Evolutionary conservation across 345 rosid genomes (phyloP).

Genomic region (Hirschfeldia incana): DNA sequence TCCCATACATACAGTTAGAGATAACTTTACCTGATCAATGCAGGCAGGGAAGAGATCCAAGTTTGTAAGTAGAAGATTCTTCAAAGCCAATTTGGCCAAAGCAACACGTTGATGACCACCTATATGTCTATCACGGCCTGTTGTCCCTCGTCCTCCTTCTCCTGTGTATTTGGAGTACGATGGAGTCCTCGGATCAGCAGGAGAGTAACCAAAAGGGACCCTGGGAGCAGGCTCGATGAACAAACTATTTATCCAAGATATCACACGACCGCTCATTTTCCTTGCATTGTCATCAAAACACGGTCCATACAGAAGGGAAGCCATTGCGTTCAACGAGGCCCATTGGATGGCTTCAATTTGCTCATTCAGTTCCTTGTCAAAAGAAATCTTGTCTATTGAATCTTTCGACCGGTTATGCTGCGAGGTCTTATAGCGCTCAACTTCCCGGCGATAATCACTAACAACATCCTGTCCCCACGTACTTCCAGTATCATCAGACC

Average conservation of each 20-base stretch:
- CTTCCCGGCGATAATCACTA: conserved; percentile 94
- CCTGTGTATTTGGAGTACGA: conserved; percentile 83
- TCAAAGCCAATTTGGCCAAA: conserved; percentile 91
- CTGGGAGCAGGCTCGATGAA: conserved; percentile 96
- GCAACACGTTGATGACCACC: conserved; percentile 89
- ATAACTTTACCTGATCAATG: conserved; percentile 83
- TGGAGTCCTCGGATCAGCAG: conserved; percentile 91
- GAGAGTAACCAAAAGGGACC: conserved; percentile 96
- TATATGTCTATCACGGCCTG: conserved; percentile 84
- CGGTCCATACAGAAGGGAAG: conserved; percentile 92
- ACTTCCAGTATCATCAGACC: conserved; percentile 87
- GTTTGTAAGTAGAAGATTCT: conserved; percentile 92
- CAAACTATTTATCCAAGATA: conserved; percentile 95
- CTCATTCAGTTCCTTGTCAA: conserved; percentile 90
- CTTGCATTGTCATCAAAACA: conserved; percentile 99
- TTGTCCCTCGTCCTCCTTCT: conserved; percentile 81
- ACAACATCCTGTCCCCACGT: conserved; percentile 87
- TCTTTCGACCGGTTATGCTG: conserved; percentile 94
- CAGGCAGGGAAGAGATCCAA: conserved; percentile 97
- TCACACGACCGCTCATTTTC: conserved; percentile 96
- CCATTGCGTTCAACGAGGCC: conserved; percentile 98
- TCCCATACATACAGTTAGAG: conserved; percentile 28
- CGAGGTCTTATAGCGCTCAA: conserved; percentile 90
- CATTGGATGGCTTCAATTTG: conserved; percentile 95
- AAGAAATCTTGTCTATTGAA: conserved; percentile 86